A percentile compares a stretch with the other conserved stretches of the same genome.
Evolutionary conservation across 2,329 filamentous ascomycete species (phyloP).

Genomic region (Colletotrichum sidae): DNA sequence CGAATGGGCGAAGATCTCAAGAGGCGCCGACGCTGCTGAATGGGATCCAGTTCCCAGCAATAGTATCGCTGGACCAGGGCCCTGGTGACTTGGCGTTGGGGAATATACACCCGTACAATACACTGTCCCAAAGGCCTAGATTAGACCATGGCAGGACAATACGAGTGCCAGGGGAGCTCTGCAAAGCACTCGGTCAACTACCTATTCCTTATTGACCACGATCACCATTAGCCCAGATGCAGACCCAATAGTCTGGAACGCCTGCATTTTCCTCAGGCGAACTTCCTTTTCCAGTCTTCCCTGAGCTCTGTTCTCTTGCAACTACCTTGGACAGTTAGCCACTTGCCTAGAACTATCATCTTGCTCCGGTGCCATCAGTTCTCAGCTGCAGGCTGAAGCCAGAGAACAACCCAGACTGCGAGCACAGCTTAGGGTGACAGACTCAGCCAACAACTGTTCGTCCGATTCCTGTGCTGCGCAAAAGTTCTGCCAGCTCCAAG

Average conservation of each 20-base stretch:
- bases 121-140: not conserved
- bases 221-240: not conserved
- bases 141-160: not conserved
- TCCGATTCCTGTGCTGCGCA: conserved; percentile 3
- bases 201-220: conserved; percentile 1
- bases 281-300: no score
- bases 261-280: conserved; percentile 3
- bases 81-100: not conserved
- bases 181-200: not conserved
- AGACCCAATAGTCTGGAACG: conserved; percentile 14
- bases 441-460: conserved; percentile 1
- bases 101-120: not conserved
- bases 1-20: no score
- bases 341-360: conserved; percentile 4
- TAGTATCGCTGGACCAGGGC: no score
- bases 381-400: conserved; percentile 15
- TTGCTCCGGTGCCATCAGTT: conserved; percentile 21
- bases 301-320: not conserved
- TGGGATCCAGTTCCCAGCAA: no score
- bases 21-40: no score
- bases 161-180: not conserved
- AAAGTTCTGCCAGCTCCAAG: conserved; percentile 8
- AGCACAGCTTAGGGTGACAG: conserved; percentile 23
- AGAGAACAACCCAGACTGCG: conserved; percentile 19
- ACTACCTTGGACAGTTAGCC: conserved; percentile 9